These are phyloP conservation scores for Kuraishia hungarica DNA, from an alignment of 805 yeast genomes.

Conservation along the genomic window DNA sequence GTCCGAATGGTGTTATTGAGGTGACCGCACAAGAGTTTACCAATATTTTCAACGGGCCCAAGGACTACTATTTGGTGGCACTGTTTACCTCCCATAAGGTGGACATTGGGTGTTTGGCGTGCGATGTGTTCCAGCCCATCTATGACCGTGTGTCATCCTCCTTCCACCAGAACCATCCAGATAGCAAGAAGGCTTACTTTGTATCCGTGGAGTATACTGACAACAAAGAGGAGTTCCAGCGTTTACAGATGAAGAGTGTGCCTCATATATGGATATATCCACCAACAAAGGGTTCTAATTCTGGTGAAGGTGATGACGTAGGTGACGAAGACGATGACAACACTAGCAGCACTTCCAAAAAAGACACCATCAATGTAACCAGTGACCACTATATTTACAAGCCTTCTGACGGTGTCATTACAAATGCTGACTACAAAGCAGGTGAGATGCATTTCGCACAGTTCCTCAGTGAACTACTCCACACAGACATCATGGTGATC, in stretches of 20 bases:
- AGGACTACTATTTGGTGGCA: conserved; percentile 43
- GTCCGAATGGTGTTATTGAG: conserved; percentile 29
- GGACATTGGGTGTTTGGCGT: conserved; percentile 36
- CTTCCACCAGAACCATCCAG: conserved; percentile 35
- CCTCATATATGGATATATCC: conserved; percentile 70
- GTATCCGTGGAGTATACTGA: conserved; percentile 40
- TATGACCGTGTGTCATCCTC: conserved; percentile 32
- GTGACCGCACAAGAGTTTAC: conserved; percentile 32
- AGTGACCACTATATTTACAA: conserved; percentile 5
- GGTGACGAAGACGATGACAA: conserved; percentile 8
- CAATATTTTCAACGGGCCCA: conserved; percentile 32
- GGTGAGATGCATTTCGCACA: conserved; percentile 41
- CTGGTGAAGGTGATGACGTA: conserved; percentile 15
- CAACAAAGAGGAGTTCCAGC: conserved; percentile 31
- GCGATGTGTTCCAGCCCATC: conserved; percentile 34
- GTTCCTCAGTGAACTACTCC: conserved; percentile 38
- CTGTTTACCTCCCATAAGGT: conserved; percentile 41
- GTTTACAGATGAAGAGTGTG: conserved; percentile 36
- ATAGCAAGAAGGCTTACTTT: conserved; percentile 32
- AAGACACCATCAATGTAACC: conserved; percentile 7
- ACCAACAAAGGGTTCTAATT: conserved; percentile 12
- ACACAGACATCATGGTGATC: conserved; percentile 32
- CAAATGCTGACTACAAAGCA: conserved; percentile 18
- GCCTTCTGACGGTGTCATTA: conserved; percentile 12
- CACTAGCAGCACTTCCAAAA: conserved; percentile 3